Base-by-base conservation (phyloP, 179 eudicot genomes). In the Spergularia azorica region DNA sequence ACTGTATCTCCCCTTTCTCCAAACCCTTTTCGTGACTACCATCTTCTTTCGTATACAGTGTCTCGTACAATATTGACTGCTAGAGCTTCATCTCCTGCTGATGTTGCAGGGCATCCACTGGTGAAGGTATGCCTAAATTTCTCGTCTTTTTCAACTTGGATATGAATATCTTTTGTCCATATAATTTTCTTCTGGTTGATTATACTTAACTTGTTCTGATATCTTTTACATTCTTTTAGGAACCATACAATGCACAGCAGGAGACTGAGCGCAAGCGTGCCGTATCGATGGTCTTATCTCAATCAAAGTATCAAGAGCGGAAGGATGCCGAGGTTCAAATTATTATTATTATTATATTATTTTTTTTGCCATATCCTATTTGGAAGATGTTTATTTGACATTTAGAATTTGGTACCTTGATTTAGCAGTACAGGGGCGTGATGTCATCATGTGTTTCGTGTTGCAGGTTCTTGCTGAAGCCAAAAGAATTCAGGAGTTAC, bases 241-340 rank as follows among this genome's bases (percentile, higher is more conserved):
- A 94, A 61, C 86, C 91, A 8, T 96, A 96, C 86, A 94, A 94
- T 85, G 85, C 79, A 51, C 80, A 91, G 32, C 99, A 91, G 67
- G 99, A 96, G 84, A 80, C 81, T 77, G 99, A 96, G 75, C 90
- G 99, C 70, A 96, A 90, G 75, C 94, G 97, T 79, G 94, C 97
- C 41, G 78, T 94, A 81, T 91, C 92, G 48, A 87, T 94, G 97
- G 85, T 96, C 79, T 92, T 96, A 74, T 96, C 98, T 76, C 98
- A 90, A 70, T 88, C 98, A 81, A 96, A 96, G 83, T 91, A 88
- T 21, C 98, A 96, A 77, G 99, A 96, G 81, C 97, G 94, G 85
- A 96, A 84, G 85, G 99, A 93, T 83, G 88, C 89, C 70, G 98
- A 94, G 98, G 99, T 96, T 56, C 80, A 78, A 75, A 64, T 66